phyloP scores from a whole-genome alignment of 495 filamentous ascomycete species.

The Hyaloscypha variabilis region DNA sequence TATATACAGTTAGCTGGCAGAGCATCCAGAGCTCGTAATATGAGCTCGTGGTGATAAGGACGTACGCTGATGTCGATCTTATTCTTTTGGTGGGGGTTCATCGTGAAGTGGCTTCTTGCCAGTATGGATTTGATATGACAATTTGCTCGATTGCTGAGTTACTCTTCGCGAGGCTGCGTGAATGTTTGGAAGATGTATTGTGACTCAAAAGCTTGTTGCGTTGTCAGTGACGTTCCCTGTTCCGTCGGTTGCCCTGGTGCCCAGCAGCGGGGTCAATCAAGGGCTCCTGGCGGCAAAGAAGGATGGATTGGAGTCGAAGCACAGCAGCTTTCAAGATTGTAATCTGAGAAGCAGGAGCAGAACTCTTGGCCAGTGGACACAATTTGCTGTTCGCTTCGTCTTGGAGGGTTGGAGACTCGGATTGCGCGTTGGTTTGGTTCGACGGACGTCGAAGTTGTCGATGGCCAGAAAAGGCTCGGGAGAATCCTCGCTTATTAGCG shows the following conservation, averaged over 20 bases:
- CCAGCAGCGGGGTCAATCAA: slow-evolving; percentile 7
- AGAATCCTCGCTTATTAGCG: neutral
- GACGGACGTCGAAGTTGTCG: neutral
- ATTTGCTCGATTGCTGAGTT: neutral
- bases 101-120: slow-evolving; percentile 34
- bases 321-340: neutral
- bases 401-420: neutral
- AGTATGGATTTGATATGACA: slow-evolving; percentile 3
- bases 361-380: neutral
- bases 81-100: slow-evolving; percentile 97
- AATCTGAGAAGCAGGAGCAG: neutral
- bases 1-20: slow-evolving; percentile 24
- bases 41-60: slow-evolving; percentile 27
- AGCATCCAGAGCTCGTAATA: slow-evolving; percentile 3
- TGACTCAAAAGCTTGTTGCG: slow-evolving; percentile 16
- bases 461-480: neutral
- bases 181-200: slow-evolving; percentile 11
- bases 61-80: slow-evolving; percentile 94
- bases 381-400: neutral
- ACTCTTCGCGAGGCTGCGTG: neutral
- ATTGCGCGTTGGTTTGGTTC: neutral
- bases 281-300: neutral
- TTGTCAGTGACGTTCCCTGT: slow-evolving; percentile 10
- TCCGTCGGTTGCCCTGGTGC: slow-evolving; percentile 16
- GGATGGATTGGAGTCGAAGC: neutral